phyloP scores from a whole-genome alignment of 2,329 filamentous ascomycete genomes.

The Ophiosphaerella korrae region DNA sequence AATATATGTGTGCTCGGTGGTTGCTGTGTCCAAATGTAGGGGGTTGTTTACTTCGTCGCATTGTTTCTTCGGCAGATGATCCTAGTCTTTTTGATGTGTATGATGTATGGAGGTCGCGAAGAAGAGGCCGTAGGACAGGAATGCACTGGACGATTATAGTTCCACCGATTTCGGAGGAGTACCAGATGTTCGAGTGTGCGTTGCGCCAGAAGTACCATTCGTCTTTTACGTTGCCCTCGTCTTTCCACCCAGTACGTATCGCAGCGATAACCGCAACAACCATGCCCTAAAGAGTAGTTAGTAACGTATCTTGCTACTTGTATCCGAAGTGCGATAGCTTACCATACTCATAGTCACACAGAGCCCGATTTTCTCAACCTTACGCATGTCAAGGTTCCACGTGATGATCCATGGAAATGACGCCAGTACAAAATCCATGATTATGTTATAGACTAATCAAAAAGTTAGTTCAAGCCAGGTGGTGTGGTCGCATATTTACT shows the following conservation, averaged over 20 bases:
- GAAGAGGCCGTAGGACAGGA: conserved; percentile 56
- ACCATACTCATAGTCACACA: conserved; percentile 57
- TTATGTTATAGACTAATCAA: conserved; percentile 57
- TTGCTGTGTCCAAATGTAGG: conserved; percentile 3
- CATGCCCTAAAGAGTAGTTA: conserved; percentile 43
- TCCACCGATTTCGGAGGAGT: conserved; percentile 59
- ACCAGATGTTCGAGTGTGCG: conserved; percentile 55
- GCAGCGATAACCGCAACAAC: conserved; percentile 57
- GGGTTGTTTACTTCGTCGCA: conserved; percentile 19
- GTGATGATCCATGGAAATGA: conserved; percentile 58
- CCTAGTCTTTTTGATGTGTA: conserved; percentile 43
- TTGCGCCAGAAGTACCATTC: conserved; percentile 57
- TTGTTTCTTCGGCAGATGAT: conserved; percentile 16
- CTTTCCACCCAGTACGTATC: conserved; percentile 57
- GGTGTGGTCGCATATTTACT: conserved; percentile 16
- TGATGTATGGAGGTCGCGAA: conserved; percentile 50
- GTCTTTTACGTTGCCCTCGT: conserved; percentile 54
- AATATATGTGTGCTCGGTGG: conserved; percentile 30
- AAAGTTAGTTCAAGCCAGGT: conserved; percentile 2
- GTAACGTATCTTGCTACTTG: background rate
- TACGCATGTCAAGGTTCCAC: conserved; percentile 55
- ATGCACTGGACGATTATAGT: conserved; percentile 63
- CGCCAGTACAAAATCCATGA: conserved; percentile 61
- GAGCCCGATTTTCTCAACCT: conserved; percentile 57
- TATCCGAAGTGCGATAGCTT: background rate